Evolutionary conservation across 768 basidiomycete species (phyloP).

Genomic region (Paxillus involutus): DNA sequence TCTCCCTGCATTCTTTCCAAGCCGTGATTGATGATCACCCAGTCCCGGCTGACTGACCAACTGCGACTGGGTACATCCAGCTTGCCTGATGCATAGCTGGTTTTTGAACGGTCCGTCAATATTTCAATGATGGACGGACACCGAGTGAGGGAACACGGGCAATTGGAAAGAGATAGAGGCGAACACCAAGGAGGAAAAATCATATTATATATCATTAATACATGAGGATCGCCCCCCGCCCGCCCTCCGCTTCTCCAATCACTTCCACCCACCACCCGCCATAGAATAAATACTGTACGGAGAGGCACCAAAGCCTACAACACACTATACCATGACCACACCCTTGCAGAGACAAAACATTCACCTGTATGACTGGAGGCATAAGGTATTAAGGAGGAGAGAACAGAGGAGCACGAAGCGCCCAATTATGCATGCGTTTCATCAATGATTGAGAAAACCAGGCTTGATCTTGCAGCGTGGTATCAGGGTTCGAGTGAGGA

Average conservation of each 20-base stretch:
- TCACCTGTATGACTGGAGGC: too few species aligned
- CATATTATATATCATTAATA: conserved; percentile 12
- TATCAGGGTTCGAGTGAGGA: too few species aligned
- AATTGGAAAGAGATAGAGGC: neutral
- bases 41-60: neutral
- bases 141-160: neutral
- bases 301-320: too few species aligned
- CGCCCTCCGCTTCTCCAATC: neutral
- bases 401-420: neutral
- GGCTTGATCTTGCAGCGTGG: too few species aligned
- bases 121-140: too few species aligned
- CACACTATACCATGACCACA: too few species aligned
- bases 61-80: too few species aligned
- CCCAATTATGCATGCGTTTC: too few species aligned
- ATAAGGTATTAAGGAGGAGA: too few species aligned
- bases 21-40: neutral
- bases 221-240: conserved; percentile 7
- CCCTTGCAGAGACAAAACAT: too few species aligned
- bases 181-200: conserved; percentile 2
- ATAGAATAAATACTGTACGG: neutral
- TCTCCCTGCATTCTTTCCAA: neutral
- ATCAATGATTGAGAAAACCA: too few species aligned
- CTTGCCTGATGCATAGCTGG: neutral
- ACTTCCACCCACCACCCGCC: neutral
- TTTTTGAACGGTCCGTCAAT: neutral